Percentiles rank a stretch among this genome's conserved stretches.
These are phyloP conservation scores for Penicillium paradoxum DNA, from an alignment of 495 filamentous ascomycete species.

Conservation along the genomic window DNA sequence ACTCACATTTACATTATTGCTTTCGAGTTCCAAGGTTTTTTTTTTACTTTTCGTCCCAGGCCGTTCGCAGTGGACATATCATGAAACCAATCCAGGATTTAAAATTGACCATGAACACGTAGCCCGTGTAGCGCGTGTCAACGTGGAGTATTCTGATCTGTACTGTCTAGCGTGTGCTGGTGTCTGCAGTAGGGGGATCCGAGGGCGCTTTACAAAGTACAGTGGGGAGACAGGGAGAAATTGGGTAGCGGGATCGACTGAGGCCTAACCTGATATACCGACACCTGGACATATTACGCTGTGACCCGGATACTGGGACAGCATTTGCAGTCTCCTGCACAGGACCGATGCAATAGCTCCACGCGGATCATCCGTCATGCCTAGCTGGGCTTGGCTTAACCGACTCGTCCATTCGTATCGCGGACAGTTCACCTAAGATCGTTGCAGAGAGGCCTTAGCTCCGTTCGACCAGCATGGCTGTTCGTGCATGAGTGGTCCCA, in stretches of 20 bases:
- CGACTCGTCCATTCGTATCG: conserved; percentile 12
- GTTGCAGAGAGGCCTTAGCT: conserved; percentile 3
- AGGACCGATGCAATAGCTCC: conserved; percentile 6
- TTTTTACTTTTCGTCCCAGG: background rate
- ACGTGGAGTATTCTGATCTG: conserved; percentile 3
- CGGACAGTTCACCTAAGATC: conserved; percentile 2
- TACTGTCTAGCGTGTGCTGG: background rate
- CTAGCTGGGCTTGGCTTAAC: conserved; percentile 6
- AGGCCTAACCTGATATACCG: background rate
- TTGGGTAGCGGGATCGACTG: conserved; percentile 15
- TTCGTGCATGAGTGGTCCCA: background rate
- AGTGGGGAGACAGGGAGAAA: background rate
- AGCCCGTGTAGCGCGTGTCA: background rate
- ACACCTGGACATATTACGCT: background rate
- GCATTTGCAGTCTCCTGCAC: background rate
- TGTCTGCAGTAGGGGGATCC: background rate
- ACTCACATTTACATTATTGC: conserved; percentile 7
- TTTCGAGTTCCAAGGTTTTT: too few species aligned
- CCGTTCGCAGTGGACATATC: background rate
- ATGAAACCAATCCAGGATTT: conserved; percentile 6
- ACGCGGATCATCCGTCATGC: conserved; percentile 9
- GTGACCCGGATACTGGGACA: background rate
- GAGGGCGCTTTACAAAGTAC: background rate
- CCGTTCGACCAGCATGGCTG: background rate
- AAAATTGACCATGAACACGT: conserved; percentile 7